These are phyloP conservation scores for Teratosphaeria pseudoeucalypti DNA, from an alignment of 2,329 filamentous ascomycete genomes.

Conservation along the genomic window DNA sequence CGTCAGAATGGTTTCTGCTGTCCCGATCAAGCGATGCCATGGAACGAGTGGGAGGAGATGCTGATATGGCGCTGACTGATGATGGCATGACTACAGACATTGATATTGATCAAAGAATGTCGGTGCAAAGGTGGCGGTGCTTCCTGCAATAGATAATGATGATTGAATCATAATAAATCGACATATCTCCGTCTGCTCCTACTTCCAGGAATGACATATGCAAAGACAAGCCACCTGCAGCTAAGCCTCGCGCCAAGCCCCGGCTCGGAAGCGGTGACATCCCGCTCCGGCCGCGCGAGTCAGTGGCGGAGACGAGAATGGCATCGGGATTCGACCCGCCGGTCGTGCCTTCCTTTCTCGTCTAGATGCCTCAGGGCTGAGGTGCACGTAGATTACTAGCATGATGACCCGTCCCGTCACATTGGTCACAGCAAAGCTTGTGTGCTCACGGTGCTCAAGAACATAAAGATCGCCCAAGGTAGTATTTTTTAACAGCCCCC, in stretches of 20 bases:
- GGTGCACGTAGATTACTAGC: too few relatives aligned
- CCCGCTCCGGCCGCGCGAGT: too few relatives aligned
- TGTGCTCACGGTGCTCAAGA: too few relatives aligned
- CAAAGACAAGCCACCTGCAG: not conserved
- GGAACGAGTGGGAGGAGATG: not conserved
- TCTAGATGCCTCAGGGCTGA: not conserved
- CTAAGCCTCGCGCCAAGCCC: not conserved
- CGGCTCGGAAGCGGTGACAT: not conserved
- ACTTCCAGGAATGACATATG: not conserved
- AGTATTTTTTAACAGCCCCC: too few relatives aligned
- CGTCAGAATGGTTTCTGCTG: not conserved
- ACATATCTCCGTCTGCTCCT: not conserved
- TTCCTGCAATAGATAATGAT: not conserved
- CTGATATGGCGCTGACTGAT: not conserved
- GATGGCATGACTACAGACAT: not conserved
- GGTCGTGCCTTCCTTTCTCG: not conserved
- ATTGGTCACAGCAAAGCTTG: too few relatives aligned
- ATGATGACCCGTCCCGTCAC: too few relatives aligned
- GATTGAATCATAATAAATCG: not conserved
- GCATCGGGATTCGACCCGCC: too few relatives aligned
- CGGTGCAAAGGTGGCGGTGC: not conserved
- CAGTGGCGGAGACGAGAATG: not conserved
- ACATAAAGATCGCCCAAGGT: too few relatives aligned
- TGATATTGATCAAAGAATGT: not conserved
- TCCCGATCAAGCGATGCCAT: not conserved